A percentile compares a stretch with the other conserved stretches of the same genome.
phyloP scores from a whole-genome alignment of 1,284 basidiomycete genomes.

The Cutaneotrichosporon sp. region DNA sequence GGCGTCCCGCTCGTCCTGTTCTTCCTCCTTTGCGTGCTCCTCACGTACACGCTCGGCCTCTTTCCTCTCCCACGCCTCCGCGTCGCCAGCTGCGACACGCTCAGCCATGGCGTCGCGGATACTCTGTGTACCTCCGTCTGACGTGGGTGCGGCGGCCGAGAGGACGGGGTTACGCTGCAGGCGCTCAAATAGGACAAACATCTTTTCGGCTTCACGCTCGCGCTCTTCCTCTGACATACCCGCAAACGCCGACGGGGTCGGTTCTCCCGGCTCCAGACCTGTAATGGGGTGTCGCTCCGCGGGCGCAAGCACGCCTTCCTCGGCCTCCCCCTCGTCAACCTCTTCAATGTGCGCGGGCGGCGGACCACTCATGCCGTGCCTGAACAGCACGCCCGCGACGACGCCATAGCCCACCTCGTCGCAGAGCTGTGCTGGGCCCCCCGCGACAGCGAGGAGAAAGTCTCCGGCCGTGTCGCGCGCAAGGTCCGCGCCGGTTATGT shows the following conservation, averaged over 20 bases:
- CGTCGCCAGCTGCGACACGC: slow-evolving; percentile 60
- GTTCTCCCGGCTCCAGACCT: slow-evolving; percentile 52
- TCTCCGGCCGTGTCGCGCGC: slow-evolving; percentile 75
- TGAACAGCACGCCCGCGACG: slow-evolving; percentile 83
- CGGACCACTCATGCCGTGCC: slow-evolving; percentile 71
- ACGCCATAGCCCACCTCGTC: slow-evolving; percentile 83
- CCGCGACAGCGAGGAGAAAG: slow-evolving; percentile 72
- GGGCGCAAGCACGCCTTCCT: background rate
- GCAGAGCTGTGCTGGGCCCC: slow-evolving; percentile 70
- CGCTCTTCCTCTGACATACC: slow-evolving; percentile 90
- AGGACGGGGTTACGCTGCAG: slow-evolving; percentile 61
- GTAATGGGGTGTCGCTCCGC: slow-evolving; percentile 71
- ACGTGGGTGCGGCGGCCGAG: slow-evolving; percentile 31
- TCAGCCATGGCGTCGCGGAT: slow-evolving; percentile 59
- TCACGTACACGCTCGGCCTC: slow-evolving; percentile 28
- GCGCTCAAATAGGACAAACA: slow-evolving; percentile 83
- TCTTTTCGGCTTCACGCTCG: slow-evolving; percentile 78
- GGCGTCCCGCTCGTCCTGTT: slow-evolving; percentile 40
- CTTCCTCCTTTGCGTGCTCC: slow-evolving; percentile 29
- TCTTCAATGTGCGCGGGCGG: slow-evolving; percentile 48
- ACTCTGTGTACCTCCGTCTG: slow-evolving; percentile 19
- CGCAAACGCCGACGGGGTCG: slow-evolving; percentile 31
- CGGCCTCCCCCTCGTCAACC: slow-evolving; percentile 43
- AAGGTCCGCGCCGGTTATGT: slow-evolving; percentile 63
- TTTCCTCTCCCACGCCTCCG: slow-evolving; percentile 27